Conservation (phyloP, 23 red algal species). For the Gracilaria domingensis region DNA sequence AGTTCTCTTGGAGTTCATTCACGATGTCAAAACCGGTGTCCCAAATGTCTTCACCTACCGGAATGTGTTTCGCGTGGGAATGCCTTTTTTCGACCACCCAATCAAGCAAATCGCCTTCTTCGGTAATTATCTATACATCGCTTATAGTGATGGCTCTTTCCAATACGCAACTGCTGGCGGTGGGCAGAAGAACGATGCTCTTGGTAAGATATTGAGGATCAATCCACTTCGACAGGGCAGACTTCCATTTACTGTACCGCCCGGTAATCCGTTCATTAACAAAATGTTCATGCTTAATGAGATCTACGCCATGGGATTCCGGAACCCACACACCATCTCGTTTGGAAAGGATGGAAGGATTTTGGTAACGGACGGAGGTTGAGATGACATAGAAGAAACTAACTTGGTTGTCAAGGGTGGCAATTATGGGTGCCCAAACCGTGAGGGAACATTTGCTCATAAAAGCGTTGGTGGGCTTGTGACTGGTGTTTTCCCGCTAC, state of each 20-base stretch:
- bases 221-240: slow-evolving; percentile 39
- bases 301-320: slow-evolving; percentile 52
- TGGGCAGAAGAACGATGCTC: slow-evolving; percentile 44
- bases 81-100: slow-evolving; percentile 61
- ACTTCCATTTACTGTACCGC: slow-evolving; percentile 38
- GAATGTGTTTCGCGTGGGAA: slow-evolving; percentile 53
- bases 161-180: slow-evolving; percentile 67
- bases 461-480: slow-evolving; percentile 31
- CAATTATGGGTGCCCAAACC: slow-evolving; percentile 51
- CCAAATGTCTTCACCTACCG: slow-evolving; percentile 24
- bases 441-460: slow-evolving; percentile 66
- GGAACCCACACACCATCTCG: slow-evolving; percentile 58
- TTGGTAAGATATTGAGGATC: slow-evolving; percentile 64
- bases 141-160: slow-evolving; percentile 57
- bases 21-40: slow-evolving; percentile 13
- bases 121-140: slow-evolving; percentile 32
- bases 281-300: neutral
- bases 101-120: slow-evolving; percentile 69
- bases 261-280: slow-evolving; percentile 39
- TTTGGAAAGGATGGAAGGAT: slow-evolving; percentile 44
- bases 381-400: slow-evolving; percentile 66
- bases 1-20: slow-evolving; percentile 50
- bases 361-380: slow-evolving; percentile 56
- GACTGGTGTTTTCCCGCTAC: slow-evolving; percentile 28
- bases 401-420: slow-evolving; percentile 21